Evolutionary conservation across 495 filamentous ascomycete genomes (phyloP).

Genomic region (Saxispiralis lemnorum): DNA sequence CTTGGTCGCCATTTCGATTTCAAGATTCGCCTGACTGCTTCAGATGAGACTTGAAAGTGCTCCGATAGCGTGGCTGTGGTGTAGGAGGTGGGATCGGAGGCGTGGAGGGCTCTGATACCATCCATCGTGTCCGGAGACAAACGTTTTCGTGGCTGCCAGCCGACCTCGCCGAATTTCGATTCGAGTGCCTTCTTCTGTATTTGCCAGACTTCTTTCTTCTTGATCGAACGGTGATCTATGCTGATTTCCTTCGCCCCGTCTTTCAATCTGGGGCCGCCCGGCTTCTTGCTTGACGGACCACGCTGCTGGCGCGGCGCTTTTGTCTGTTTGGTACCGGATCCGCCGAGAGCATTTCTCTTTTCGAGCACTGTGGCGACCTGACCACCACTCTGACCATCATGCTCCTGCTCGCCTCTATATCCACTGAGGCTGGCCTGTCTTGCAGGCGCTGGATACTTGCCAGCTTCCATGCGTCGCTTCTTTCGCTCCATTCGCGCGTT

Average conservation of each 20-base stretch:
- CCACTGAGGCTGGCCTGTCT: too few relatives aligned
- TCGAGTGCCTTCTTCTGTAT: slow-evolving; percentile 50
- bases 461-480: slow-evolving; percentile 4
- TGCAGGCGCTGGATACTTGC: not conserved
- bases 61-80: slow-evolving; percentile 55
- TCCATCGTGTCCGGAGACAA: slow-evolving; percentile 81
- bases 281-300: not conserved
- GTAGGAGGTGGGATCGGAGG: slow-evolving; percentile 54
- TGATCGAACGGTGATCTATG: not conserved
- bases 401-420: too few relatives aligned
- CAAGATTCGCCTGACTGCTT: slow-evolving; percentile 72
- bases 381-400: not conserved
- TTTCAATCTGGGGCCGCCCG: not conserved
- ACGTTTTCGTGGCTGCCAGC: slow-evolving; percentile 67
- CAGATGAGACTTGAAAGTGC: slow-evolving; percentile 68
- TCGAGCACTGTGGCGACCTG: slow-evolving; percentile 4
- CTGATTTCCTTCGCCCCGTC: not conserved
- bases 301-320: not conserved
- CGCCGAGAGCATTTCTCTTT: slow-evolving; percentile 2
- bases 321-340: not conserved
- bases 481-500: slow-evolving; percentile 1
- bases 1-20: slow-evolving; percentile 65
- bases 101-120: slow-evolving; percentile 64
- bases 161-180: slow-evolving; percentile 50
- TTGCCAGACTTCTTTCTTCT: slow-evolving; percentile 42